Percentiles rank a stretch among this genome's conserved stretches.
These are phyloP conservation scores for Candida tallmaniae DNA, from an alignment of 805 yeast species.

Conservation along the genomic window DNA sequence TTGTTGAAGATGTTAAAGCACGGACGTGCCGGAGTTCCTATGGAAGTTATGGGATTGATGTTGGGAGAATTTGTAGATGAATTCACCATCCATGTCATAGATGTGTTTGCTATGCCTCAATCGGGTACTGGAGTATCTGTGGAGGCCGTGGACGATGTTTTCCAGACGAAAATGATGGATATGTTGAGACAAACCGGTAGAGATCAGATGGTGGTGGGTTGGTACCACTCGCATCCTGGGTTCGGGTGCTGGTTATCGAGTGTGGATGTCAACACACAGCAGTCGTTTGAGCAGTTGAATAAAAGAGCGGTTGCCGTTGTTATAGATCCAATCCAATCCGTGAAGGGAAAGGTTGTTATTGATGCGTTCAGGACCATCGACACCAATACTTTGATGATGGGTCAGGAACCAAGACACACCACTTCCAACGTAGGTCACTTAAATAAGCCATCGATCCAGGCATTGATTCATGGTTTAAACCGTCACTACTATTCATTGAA, in stretches of 20 bases:
- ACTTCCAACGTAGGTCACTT: conserved; percentile 93
- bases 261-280: conserved; percentile 97
- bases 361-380: conserved; percentile 96
- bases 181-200: conserved; percentile 99
- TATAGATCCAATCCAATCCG: conserved; percentile 97
- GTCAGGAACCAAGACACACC: conserved; percentile 96
- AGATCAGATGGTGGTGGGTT: conserved; percentile 98
- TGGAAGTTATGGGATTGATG: conserved; percentile 94
- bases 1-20: conserved; percentile 94
- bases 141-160: conserved; percentile 98
- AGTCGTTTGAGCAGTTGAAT: conserved; percentile 93
- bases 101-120: conserved; percentile 99
- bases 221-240: conserved; percentile 99
- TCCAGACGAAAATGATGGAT: conserved; percentile 99
- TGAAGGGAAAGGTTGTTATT: conserved; percentile 96
- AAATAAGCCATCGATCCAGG: conserved; percentile 95
- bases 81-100: conserved; percentile 93
- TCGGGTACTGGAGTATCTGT: conserved; percentile 97
- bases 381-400: conserved; percentile 83
- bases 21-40: conserved; percentile 86
- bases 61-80: conserved; percentile 97
- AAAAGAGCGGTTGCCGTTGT: conserved; percentile 97
- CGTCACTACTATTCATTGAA: conserved; percentile 95
- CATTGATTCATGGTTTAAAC: conserved; percentile 93
- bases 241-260: conserved; percentile 99